Percentiles rank a stretch among this genome's conserved stretches.
Evolutionary conservation across 257 asterid genomes (phyloP).

Genomic region (Solanum sejunctum): DNA sequence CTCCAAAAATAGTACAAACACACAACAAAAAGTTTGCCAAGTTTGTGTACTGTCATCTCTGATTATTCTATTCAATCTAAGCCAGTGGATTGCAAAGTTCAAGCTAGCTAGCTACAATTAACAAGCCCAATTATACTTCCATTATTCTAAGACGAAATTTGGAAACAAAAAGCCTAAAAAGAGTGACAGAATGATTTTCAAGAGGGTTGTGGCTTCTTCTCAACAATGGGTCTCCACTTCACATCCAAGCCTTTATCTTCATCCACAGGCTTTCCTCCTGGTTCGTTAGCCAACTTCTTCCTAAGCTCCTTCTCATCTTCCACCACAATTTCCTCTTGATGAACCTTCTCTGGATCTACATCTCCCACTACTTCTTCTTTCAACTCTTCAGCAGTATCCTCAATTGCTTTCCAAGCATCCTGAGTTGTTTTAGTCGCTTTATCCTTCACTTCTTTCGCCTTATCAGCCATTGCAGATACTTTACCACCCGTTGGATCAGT

Average conservation of each 20-base stretch:
- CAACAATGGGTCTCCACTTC: slow-evolving; percentile 15
- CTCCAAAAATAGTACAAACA: not conserved
- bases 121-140: not conserved
- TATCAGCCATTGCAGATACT: not conserved
- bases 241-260: slow-evolving; percentile 18
- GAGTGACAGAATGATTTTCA: not conserved
- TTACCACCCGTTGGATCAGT: not conserved
- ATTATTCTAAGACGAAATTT: not conserved
- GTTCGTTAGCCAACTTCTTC: slow-evolving; percentile 9
- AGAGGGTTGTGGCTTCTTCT: slow-evolving; percentile 7
- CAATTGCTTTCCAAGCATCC: slow-evolving; percentile 5
- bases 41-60: not conserved
- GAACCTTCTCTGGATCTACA: not conserved
- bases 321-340: not conserved
- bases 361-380: not conserved
- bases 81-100: not conserved
- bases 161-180: not conserved
- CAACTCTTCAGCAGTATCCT: not conserved
- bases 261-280: slow-evolving; percentile 25
- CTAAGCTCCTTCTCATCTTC: slow-evolving; percentile 5
- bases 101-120: not conserved
- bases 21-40: not conserved
- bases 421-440: not conserved
- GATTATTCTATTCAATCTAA: not conserved
- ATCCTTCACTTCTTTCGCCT: not conserved